Evolutionary conservation across 2,329 filamentous ascomycete genomes (phyloP).

Genomic region (Aspergillus chevalieri): DNA sequence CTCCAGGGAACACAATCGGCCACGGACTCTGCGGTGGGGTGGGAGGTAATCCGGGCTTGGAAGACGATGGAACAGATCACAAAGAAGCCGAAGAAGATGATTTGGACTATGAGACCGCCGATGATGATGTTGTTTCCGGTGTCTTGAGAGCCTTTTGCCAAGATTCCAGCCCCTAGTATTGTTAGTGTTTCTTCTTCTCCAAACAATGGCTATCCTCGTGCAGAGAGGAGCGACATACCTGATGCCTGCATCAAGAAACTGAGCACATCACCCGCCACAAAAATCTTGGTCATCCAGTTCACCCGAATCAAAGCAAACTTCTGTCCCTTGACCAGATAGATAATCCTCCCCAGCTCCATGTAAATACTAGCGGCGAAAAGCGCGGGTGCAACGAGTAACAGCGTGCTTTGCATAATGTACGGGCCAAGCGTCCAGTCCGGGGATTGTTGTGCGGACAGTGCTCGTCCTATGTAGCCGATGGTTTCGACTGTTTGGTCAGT

Average conservation of each 20-base stretch:
- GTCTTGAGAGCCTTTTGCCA: constrained; percentile 11
- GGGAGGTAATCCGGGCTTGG: constrained; percentile 18
- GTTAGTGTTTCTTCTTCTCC: neutral
- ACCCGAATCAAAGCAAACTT: constrained; percentile 16
- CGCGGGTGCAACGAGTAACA: constrained; percentile 20
- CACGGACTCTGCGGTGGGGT: constrained; percentile 21
- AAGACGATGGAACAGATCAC: constrained; percentile 19
- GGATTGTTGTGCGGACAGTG: constrained; percentile 34
- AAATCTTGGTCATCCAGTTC: constrained; percentile 22
- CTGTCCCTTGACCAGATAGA: constrained; percentile 16
- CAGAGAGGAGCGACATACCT: constrained; percentile 8
- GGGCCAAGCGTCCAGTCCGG: constrained; percentile 19
- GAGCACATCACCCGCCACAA: constrained; percentile 23
- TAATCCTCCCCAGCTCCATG: constrained; percentile 20
- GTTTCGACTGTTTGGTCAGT: constrained; percentile 38
- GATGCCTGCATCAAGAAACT: constrained; percentile 27
- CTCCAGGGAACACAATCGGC: constrained; percentile 26
- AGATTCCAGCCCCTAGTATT: constrained; percentile 17
- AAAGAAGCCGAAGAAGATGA: constrained; percentile 27
- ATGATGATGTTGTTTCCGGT: constrained; percentile 22
- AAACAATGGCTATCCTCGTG: too few relatives aligned
- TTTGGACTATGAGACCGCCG: constrained; percentile 24
- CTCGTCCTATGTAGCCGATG: constrained; percentile 48
- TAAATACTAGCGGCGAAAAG: constrained; percentile 25
- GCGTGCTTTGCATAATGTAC: constrained; percentile 21